Evolutionary conservation across 257 asterid genomes (phyloP).

Genomic region (Paulownia fortunei): DNA sequence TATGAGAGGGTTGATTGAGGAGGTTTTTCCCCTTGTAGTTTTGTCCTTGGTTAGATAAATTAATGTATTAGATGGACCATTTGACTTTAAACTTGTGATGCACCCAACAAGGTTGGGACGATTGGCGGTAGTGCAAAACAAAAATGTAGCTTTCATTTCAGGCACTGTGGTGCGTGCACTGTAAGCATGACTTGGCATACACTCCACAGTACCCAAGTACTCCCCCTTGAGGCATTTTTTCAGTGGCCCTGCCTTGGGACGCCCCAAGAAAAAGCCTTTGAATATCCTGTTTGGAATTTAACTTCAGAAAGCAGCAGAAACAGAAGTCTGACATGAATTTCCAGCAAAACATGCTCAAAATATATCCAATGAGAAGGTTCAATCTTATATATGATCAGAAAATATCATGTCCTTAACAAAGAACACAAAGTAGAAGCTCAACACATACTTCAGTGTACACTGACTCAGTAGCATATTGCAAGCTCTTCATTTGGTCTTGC

Average conservation of each 20-base stretch:
- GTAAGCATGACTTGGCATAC: not conserved
- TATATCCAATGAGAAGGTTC: not conserved
- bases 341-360: not conserved
- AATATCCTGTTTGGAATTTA: not conserved
- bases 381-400: not conserved
- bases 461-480: not conserved
- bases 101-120: not conserved
- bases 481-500: not conserved
- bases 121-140: not conserved
- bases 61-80: not conserved
- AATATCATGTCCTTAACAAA: not conserved
- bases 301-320: not conserved
- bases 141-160: not conserved
- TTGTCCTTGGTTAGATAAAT: not conserved
- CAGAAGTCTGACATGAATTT: not conserved
- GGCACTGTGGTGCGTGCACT: not conserved
- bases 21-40: not conserved
- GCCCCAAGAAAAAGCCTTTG: not conserved
- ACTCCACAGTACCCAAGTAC: not conserved
- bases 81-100: not conserved
- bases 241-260: not conserved
- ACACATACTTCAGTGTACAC: not conserved
- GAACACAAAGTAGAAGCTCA: not conserved
- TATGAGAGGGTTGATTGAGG: not conserved
- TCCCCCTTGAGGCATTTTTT: not conserved